These are phyloP conservation scores for Kwoniella shandongensis DNA, from an alignment of 768 basidiomycete species.

Conservation along the genomic window DNA sequence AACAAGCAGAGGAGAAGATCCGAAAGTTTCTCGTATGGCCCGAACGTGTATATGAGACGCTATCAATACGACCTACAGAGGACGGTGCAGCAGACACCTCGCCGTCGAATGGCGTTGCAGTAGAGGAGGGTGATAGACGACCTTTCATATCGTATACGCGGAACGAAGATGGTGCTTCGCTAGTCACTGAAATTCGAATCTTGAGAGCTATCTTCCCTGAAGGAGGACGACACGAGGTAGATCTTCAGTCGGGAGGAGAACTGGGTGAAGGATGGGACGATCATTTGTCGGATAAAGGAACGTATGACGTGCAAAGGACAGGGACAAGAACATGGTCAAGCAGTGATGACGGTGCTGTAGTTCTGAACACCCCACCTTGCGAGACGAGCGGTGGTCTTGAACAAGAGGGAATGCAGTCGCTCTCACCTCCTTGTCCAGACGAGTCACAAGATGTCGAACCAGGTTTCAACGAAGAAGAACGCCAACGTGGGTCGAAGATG, in stretches of 20 bases:
- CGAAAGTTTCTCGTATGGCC: constrained; percentile 37
- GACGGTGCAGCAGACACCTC: too few relatives aligned
- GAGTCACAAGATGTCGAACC: background rate
- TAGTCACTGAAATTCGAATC: constrained; percentile 30
- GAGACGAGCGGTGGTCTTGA: background rate
- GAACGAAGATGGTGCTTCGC: constrained; percentile 39
- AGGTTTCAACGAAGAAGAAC: background rate
- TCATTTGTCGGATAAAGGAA: too few relatives aligned
- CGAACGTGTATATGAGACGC: constrained; percentile 6
- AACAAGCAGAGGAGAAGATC: constrained; percentile 16
- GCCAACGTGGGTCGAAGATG: constrained; percentile 26
- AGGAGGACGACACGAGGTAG: constrained; percentile 19
- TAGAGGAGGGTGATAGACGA: constrained; percentile 7
- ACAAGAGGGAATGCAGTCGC: background rate
- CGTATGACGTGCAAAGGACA: background rate
- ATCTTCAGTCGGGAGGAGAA: constrained; percentile 30
- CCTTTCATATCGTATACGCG: constrained; percentile 41
- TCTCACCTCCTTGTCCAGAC: background rate
- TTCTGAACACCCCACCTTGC: too few relatives aligned
- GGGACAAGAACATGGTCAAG: background rate
- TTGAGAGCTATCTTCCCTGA: constrained; percentile 31
- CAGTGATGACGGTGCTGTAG: constrained; percentile 10
- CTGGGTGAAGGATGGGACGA: constrained; percentile 10
- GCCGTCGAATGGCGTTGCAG: background rate
- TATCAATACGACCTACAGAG: constrained; percentile 21